phyloP scores from a whole-genome alignment of 306 rosid genomes.

The Vigna trinervia region DNA sequence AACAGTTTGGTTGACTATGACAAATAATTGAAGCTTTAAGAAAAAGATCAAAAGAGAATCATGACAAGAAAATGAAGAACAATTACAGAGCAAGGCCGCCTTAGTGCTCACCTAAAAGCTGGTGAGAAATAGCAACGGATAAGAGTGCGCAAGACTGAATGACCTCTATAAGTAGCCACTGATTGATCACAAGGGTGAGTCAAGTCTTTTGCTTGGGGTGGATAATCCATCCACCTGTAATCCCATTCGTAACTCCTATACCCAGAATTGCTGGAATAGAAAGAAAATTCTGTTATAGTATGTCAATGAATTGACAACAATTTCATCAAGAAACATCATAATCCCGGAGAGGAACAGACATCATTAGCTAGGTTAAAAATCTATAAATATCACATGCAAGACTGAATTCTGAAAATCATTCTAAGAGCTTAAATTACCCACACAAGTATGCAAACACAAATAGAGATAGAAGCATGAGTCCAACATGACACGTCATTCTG shows the following conservation, averaged over 20 bases:
- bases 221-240: constrained; percentile 97
- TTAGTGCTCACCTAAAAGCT: constrained; percentile 66
- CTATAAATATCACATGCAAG: constrained; percentile 8
- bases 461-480: constrained; percentile 17
- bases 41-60: constrained; percentile 9
- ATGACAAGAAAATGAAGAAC: constrained; percentile 21
- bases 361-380: constrained; percentile 24
- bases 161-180: constrained; percentile 87
- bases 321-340: constrained; percentile 37
- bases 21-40: constrained; percentile 31
- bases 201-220: constrained; percentile 61
- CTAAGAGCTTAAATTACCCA: constrained; percentile 16
- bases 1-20: background rate
- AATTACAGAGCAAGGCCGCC: constrained; percentile 5
- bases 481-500: constrained; percentile 14
- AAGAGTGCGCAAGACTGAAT: constrained; percentile 87
- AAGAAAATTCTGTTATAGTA: constrained; percentile 17
- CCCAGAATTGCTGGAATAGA: constrained; percentile 60
- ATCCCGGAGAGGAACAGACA: constrained; percentile 30
- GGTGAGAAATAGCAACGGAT: constrained; percentile 97
- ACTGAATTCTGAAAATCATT: constrained; percentile 25
- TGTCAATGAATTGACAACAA: constrained; percentile 30
- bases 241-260: constrained; percentile 77
- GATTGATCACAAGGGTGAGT: constrained; percentile 85
- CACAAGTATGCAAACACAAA: constrained; percentile 13